A percentile compares a stretch with the other conserved stretches of the same genome.
These are phyloP conservation scores for Beauveria sp. DNA, from an alignment of 2,329 filamentous ascomycete genomes.

Conservation along the genomic window DNA sequence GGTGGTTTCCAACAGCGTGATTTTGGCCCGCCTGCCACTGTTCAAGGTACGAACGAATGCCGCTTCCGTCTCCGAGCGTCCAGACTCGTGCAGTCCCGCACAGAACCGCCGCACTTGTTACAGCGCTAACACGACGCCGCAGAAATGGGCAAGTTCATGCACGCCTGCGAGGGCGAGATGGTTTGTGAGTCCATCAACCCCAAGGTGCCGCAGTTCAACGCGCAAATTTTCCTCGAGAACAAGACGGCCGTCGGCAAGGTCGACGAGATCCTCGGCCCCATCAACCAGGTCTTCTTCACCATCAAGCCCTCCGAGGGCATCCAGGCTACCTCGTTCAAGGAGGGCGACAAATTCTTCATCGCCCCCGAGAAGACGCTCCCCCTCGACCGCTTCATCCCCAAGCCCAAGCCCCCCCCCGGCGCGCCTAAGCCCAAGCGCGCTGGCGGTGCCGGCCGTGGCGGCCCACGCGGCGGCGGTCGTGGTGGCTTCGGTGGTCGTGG, in stretches of 20 bases:
- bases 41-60: slow-evolving; percentile 25
- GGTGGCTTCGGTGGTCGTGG: slow-evolving; percentile 20
- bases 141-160: slow-evolving; percentile 91
- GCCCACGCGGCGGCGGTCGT: slow-evolving; percentile 16
- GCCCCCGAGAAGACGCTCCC: slow-evolving; percentile 89
- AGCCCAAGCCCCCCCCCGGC: slow-evolving; percentile 69
- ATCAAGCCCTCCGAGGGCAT: slow-evolving; percentile 97
- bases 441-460: slow-evolving; percentile 14
- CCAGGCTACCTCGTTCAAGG: slow-evolving; percentile 87
- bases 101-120: no score
- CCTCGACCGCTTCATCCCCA: slow-evolving; percentile 92
- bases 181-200: slow-evolving; percentile 91
- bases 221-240: slow-evolving; percentile 97
- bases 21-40: slow-evolving; percentile 30
- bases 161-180: slow-evolving; percentile 95
- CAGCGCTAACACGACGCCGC: not conserved
- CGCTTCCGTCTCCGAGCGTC: not conserved
- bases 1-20: slow-evolving; percentile 33
- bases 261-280: slow-evolving; percentile 93
- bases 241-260: slow-evolving; percentile 95
- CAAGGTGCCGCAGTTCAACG: slow-evolving; percentile 98
- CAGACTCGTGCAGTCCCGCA: not conserved
- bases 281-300: slow-evolving; percentile 98
- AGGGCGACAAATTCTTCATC: slow-evolving; percentile 96
- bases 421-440: slow-evolving; percentile 57